A percentile compares a stretch with the other conserved stretches of the same genome.
Conservation (phyloP, 2,329 filamentous ascomycete species). For the Pyrenophora seminiperda region DNA sequence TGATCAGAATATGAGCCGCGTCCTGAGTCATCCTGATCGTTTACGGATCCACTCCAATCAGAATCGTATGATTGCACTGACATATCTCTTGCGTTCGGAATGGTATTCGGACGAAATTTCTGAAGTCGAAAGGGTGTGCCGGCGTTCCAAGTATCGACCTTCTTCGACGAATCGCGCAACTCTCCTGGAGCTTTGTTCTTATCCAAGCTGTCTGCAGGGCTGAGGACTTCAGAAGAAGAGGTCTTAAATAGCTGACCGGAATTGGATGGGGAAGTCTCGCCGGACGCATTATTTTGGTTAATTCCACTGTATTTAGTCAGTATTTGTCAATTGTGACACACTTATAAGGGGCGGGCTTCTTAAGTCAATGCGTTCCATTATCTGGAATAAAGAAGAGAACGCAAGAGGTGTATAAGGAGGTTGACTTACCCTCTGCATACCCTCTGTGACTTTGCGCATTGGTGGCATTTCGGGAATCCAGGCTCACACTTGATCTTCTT, state of each 20-base stretch:
- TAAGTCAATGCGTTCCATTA: constrained; percentile 31
- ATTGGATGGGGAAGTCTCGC: constrained; percentile 41
- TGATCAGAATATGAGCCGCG: constrained; percentile 43
- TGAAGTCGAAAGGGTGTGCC: constrained; percentile 34
- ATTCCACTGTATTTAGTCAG: constrained; percentile 38
- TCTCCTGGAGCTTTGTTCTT: constrained; percentile 38
- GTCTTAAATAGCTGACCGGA: constrained; percentile 41
- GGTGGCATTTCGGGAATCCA: constrained; percentile 82
- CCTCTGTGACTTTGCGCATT: constrained; percentile 89
- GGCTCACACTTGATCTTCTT: constrained; percentile 99
- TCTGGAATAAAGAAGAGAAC: constrained; percentile 4
- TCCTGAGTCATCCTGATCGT: constrained; percentile 35
- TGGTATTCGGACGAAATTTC: constrained; percentile 32
- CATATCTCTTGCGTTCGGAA: constrained; percentile 36
- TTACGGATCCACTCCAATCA: constrained; percentile 41
- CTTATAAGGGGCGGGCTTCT: constrained; percentile 18
- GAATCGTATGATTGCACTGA: constrained; percentile 43
- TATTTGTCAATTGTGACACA: constrained; percentile 40
- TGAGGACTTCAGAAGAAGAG: constrained; percentile 37
- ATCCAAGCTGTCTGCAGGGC: constrained; percentile 36
- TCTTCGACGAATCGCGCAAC: constrained; percentile 35
- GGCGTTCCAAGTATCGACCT: constrained; percentile 37
- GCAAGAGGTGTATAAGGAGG: not conserved
- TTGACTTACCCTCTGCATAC: constrained; percentile 70
- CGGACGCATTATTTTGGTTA: constrained; percentile 42